phyloP scores from a whole-genome alignment of 148 eudicot species.

The Fallopia convolvulus region DNA sequence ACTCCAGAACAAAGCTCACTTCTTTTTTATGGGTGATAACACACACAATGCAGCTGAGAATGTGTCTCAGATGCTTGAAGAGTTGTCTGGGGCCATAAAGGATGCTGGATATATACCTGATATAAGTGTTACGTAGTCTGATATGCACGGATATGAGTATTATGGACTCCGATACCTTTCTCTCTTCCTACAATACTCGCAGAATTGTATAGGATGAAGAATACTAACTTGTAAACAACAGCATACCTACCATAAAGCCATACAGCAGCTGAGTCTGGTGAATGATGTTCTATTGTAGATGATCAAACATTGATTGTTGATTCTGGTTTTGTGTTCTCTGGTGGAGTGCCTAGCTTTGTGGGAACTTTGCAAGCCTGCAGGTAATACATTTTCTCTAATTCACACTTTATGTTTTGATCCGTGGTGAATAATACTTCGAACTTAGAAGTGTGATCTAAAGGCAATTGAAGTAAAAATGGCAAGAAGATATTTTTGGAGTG shows the following conservation, averaged over 20 bases:
- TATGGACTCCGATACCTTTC: neutral
- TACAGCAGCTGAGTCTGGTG: neutral
- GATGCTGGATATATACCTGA: conserved; percentile 38
- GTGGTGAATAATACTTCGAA: neutral
- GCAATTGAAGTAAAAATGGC: neutral
- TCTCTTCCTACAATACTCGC: neutral
- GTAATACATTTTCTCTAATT: neutral
- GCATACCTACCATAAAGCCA: neutral
- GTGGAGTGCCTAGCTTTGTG: neutral
- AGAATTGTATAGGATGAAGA: neutral
- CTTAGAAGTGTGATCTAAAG: neutral
- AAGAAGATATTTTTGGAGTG: neutral
- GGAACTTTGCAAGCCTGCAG: neutral
- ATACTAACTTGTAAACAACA: neutral
- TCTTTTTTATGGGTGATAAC: conserved; percentile 64
- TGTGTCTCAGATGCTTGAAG: conserved; percentile 38
- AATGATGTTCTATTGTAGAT: neutral
- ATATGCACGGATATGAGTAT: neutral
- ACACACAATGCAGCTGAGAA: conserved; percentile 41
- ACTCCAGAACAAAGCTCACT: conserved; percentile 47
- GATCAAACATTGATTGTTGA: neutral
- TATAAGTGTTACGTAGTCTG: conserved; percentile 18
- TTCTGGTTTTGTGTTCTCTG: neutral
- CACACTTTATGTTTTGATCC: neutral
- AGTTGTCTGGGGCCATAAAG: conserved; percentile 37